Percentiles rank a stretch among this genome's conserved stretches.
Evolutionary conservation across 129 eudicot genomes (phyloP).

Genomic region (Tagetes patula): DNA sequence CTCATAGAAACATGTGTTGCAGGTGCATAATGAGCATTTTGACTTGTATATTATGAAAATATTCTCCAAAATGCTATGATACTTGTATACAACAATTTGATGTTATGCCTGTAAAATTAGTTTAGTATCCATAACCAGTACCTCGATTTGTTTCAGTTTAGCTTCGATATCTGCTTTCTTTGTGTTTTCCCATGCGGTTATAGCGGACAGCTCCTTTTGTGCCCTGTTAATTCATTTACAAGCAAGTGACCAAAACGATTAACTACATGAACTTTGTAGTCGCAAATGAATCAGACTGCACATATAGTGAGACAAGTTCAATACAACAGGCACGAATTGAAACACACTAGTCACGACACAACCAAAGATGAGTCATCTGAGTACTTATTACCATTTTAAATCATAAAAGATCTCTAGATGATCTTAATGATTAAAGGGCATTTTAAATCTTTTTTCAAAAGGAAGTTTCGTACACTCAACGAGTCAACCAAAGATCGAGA

Average conservation of each 20-base stretch:
- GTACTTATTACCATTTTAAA: background rate
- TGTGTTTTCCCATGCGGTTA: constrained; percentile 81
- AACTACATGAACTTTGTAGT: background rate
- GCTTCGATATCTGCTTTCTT: constrained; percentile 73
- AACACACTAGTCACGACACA: too few relatives aligned
- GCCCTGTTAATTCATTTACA: constrained; percentile 53
- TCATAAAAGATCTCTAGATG: background rate
- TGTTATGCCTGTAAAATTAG: background rate
- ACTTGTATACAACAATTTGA: background rate
- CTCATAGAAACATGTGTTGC: constrained; percentile 12
- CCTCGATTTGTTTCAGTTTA: constrained; percentile 72
- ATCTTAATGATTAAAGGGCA: background rate
- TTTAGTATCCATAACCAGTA: constrained; percentile 13
- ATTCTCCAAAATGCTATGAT: background rate
- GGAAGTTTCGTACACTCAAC: background rate
- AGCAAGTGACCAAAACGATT: background rate
- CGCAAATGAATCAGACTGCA: background rate
- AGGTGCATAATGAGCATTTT: background rate
- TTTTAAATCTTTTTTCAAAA: background rate
- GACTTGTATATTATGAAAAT: background rate
- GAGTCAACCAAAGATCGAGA: background rate
- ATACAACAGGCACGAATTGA: too few relatives aligned
- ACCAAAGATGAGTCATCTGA: background rate
- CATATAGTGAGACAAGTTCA: background rate
- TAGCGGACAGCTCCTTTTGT: constrained; percentile 62